Conservation (phyloP, 2,329 filamentous ascomycete species). For the Claviceps digitariae region DNA sequence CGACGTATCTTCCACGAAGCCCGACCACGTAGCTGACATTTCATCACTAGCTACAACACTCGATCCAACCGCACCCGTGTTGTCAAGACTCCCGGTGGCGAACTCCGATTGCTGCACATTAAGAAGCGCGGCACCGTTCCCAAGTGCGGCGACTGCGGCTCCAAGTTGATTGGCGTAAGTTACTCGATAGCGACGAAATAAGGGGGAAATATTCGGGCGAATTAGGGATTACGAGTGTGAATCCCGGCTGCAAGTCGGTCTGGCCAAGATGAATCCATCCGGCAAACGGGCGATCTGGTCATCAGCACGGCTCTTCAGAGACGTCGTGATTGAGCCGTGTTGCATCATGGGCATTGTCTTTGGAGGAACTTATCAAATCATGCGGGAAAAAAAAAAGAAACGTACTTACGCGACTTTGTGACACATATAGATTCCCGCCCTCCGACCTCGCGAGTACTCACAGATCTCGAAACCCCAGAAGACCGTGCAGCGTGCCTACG, state of each 20-base stretch:
- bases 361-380: neutral
- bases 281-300: neutral
- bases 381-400: neutral
- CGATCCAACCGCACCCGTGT: slow-evolving; percentile 92
- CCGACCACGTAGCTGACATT: slow-evolving; percentile 1
- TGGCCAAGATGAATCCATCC: neutral
- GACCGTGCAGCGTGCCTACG: slow-evolving; percentile 97
- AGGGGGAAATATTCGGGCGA: neutral
- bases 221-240: neutral
- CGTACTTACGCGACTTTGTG: slow-evolving; percentile 7
- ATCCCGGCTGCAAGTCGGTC: neutral
- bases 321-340: neutral
- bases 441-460: slow-evolving; percentile 95
- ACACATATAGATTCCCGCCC: slow-evolving; percentile 63
- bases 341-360: neutral
- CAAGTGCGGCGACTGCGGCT: slow-evolving; percentile 98
- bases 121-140: slow-evolving; percentile 98
- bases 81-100: slow-evolving; percentile 91
- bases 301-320: neutral
- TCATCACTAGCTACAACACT: slow-evolving; percentile 74
- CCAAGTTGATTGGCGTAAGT: slow-evolving; percentile 97
- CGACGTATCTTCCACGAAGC: neutral
- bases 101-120: slow-evolving; percentile 94
- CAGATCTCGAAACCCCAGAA: slow-evolving; percentile 97
- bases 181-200: slow-evolving; percentile 10